phyloP scores from a whole-genome alignment of 169 alveolate genomes.

The Perkinsus olseni region DNA sequence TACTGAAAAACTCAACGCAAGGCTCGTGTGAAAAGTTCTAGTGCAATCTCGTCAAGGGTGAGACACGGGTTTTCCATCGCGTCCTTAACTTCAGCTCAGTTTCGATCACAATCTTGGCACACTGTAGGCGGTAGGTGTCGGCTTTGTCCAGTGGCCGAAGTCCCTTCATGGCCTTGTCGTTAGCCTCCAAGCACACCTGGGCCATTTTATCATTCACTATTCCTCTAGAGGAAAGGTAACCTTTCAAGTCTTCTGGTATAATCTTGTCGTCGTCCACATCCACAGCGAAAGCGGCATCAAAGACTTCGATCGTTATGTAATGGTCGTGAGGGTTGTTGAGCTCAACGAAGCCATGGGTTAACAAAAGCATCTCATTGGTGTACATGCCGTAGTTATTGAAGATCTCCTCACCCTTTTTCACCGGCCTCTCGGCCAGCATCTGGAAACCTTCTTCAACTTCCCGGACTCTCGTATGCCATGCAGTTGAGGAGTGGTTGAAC shows the following conservation, averaged over 20 bases:
- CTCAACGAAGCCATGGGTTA: not conserved
- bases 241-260: not conserved
- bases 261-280: not conserved
- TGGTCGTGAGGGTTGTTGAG: not conserved
- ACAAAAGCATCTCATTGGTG: not conserved
- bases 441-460: not conserved
- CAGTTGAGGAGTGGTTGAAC: not conserved
- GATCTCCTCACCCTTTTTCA: not conserved
- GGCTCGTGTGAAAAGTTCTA: not conserved
- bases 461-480: not conserved
- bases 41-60: not conserved
- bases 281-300: not conserved
- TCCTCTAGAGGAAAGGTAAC: not conserved
- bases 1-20: not conserved
- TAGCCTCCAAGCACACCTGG: not conserved
- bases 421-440: not conserved
- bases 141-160: not conserved
- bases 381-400: not conserved
- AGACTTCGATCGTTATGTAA: not conserved
- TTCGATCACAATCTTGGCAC: not conserved
- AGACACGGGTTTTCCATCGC: not conserved
- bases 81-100: not conserved
- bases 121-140: not conserved
- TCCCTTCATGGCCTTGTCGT: not conserved
- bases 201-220: not conserved